Base-by-base conservation (phyloP, 805 yeast genomes). In the Starmerella bombi region DNA sequence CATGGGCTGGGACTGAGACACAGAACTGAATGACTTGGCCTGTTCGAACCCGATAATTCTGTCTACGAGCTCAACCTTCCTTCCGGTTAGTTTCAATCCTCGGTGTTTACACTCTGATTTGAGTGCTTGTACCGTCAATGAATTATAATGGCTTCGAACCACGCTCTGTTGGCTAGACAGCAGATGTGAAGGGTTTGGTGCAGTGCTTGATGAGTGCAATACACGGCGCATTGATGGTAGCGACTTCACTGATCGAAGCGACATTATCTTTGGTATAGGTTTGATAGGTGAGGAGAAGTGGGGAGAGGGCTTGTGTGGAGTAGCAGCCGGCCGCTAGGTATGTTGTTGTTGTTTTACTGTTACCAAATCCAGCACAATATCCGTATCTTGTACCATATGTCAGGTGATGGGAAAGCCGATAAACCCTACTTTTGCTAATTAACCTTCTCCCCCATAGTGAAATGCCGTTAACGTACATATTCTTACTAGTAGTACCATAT, bases 11-110 rank as follows among this genome's bases (percentile, higher is more conserved):
- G 37, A 19, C 5, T 20, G 4, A 3, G 44, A 30, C 3, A 40
- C 15, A n/a, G 49, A 25, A n/a, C 45, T 25, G 42, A 50, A 37
- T 34, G 44, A n/a, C 41, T 52, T 41, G 28, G 48, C 18, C n/a
- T 45, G 42, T 35, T 56, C 57, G 32, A 34, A 41, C 25, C 51
- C 46, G 14, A 49, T 45, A 15, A 60, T 39, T 10, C 65, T 56
- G 41, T 55, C 65, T 20, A 76, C 64, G 19, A 77, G 59, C 23
- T 77, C 82, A 8, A 67, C 57, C 52, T 77, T 77, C 37, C 66
- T 65, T 12, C 85, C 85, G n/a, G 72, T 60, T 0, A 75, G 69
- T 50, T 70, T 73, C 44, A 77, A 56, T 0, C 81, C 80, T 45
- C 77, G 66, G 42, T 60, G 62, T 42, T 71, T 70, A 54, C 82